A percentile compares a stretch with the other conserved stretches of the same genome.
These are phyloP conservation scores for Candida yuanshanica DNA, from an alignment of 805 yeast species.

Conservation along the genomic window DNA sequence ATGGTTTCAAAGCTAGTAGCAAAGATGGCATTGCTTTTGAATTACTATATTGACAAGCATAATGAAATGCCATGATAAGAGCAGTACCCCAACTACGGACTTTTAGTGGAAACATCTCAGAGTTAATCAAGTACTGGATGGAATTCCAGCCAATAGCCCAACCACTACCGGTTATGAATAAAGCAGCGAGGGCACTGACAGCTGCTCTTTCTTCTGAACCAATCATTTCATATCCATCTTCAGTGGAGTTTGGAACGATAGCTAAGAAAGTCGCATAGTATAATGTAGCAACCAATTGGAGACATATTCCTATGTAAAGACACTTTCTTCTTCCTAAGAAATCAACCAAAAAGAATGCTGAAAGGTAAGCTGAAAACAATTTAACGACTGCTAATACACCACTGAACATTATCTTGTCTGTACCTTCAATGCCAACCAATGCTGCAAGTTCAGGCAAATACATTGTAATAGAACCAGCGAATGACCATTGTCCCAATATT, in stretches of 20 bases:
- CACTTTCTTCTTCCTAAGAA: conserved; percentile 46
- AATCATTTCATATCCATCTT: conserved; percentile 25
- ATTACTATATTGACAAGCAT: conserved; percentile 52
- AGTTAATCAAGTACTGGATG: conserved; percentile 47
- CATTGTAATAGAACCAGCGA: conserved; percentile 50
- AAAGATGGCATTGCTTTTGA: conserved; percentile 49
- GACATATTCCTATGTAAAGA: conserved; percentile 41
- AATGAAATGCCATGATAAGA: conserved; percentile 49
- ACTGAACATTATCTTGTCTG: conserved; percentile 39
- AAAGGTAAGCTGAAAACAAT: conserved; percentile 39
- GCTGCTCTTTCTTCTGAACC: conserved; percentile 33
- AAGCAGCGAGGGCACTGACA: conserved; percentile 43
- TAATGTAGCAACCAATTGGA: conserved; percentile 38
- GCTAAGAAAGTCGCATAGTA: conserved; percentile 43
- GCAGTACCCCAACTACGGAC: conserved; percentile 46
- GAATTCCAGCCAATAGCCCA: conserved; percentile 59
- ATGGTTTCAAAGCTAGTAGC: conserved; percentile 39
- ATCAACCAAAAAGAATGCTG: conserved; percentile 51
- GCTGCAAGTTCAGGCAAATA: conserved; percentile 50
- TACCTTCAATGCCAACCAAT: conserved; percentile 39
- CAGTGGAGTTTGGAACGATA: conserved; percentile 39
- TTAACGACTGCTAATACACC: conserved; percentile 51
- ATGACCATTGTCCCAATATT: conserved; percentile 54
- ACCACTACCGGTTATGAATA: conserved; percentile 46
- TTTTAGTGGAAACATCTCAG: conserved; percentile 50